Base-by-base conservation (phyloP, 1,284 basidiomycete genomes). In the Cutaneotrichosporon curvatum region DNA sequence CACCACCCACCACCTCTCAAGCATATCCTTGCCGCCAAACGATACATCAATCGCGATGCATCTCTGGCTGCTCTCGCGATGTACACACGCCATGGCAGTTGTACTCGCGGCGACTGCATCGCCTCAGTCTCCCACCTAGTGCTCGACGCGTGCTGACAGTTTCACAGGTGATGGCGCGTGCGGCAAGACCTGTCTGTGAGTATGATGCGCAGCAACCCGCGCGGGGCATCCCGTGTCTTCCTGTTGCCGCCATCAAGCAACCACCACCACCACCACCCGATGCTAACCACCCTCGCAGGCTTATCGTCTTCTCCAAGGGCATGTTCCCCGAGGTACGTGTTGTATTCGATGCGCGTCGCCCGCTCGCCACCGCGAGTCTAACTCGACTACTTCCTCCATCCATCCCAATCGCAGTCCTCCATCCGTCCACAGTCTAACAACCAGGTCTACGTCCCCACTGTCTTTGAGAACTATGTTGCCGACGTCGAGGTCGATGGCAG, bases 401-500 rank as follows among this genome's bases (percentile, higher is more conserved):
- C n/a, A n/a, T n/a, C n/a, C n/a, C n/a, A n/a, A n/a, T n/a, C n/a
- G n/a, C n/a, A n/a, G n/a, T n/a, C n/a, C n/a, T n/a, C n/a, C n/a
- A n/a, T n/a, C n/a, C n/a, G n/a, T n/a, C n/a, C n/a, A n/a, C n/a
- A n/a, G n/a, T n/a, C n/a, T n/a, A n/a, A n/a, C n/a, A n/a, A n/a
- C 45, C 60, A 90, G 85, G 87, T 89, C 57, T 91, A 91, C 70
- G 85, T 91, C 55, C 88, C 89, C 37, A 92, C 89, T 50, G 88
- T 92, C 40, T 92, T 92, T 60, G 89, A 92, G 75, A 76, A 75
- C 65, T 76, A 89, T 63, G 87, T 88, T 43, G 85, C 85, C 57
- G 85, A 89, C 69, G 86, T 90, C 49, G 85, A 89, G 70, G 87
- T 90, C 47, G 87, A 89, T 64, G 85, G 85, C 58, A 90, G 88